phyloP scores from a whole-genome alignment of 768 basidiomycete genomes.

The Tricholoma furcatifolium region DNA sequence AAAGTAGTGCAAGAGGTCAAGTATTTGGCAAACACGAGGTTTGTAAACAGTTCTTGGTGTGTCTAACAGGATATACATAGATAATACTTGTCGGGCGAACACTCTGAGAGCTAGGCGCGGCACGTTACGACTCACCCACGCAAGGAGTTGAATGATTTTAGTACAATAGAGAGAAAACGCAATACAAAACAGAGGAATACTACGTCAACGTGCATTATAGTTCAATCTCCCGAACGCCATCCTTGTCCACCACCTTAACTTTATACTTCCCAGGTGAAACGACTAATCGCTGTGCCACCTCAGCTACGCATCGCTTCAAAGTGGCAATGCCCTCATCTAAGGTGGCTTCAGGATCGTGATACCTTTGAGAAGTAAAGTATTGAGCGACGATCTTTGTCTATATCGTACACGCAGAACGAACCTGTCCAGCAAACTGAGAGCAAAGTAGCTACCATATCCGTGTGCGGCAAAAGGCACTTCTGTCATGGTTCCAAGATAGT shows the following conservation, averaged over 20 bases:
- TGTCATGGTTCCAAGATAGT: constrained; percentile 89
- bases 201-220: constrained; percentile 36
- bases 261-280: constrained; percentile 82
- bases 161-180: constrained; percentile 7
- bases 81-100: too few relatives aligned
- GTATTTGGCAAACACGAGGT: neutral
- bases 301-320: constrained; percentile 82
- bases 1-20: neutral
- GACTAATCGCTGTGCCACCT: constrained; percentile 81
- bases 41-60: neutral
- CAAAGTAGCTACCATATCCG: constrained; percentile 94
- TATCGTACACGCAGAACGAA: constrained; percentile 29
- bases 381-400: constrained; percentile 3
- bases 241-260: constrained; percentile 90
- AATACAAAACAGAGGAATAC: constrained; percentile 9
- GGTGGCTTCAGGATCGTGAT: constrained; percentile 85
- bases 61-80: too few relatives aligned
- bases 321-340: constrained; percentile 85
- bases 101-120: too few relatives aligned
- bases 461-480: constrained; percentile 93
- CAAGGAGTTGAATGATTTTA: neutral
- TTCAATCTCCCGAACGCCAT: constrained; percentile 82
- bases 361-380: constrained; percentile 41
- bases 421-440: constrained; percentile 89
- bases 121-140: neutral